phyloP scores from a whole-genome alignment of 805 yeast species.

The Vanderwaltozyma polyspora region DNA sequence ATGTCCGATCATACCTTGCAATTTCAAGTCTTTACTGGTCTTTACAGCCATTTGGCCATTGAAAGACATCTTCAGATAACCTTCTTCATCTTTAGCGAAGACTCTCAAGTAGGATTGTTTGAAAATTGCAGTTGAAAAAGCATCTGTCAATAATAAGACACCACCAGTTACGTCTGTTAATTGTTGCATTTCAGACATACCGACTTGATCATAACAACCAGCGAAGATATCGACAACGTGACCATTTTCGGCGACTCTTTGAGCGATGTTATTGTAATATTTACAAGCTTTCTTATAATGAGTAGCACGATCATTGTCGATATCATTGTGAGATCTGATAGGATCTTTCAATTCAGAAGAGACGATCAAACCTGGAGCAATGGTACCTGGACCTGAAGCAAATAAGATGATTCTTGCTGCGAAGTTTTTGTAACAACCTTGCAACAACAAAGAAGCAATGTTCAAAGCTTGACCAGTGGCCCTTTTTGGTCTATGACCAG shows the following conservation, averaged over 20 bases:
- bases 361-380: conserved; percentile 90
- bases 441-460: conserved; percentile 72
- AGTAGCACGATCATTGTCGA: conserved; percentile 81
- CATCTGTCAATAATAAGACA: conserved; percentile 74
- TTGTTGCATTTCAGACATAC: conserved; percentile 86
- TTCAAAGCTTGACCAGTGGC: conserved; percentile 88
- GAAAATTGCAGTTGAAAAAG: conserved; percentile 89
- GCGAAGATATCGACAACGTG: conserved; percentile 86
- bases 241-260: conserved; percentile 57
- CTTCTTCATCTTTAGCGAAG: conserved; percentile 79
- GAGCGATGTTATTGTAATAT: conserved; percentile 65
- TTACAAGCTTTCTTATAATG: conserved; percentile 79
- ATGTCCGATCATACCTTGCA: conserved; percentile 90
- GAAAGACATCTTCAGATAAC: conserved; percentile 79
- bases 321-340: conserved; percentile 92
- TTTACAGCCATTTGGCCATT: conserved; percentile 81
- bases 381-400: conserved; percentile 91
- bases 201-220: conserved; percentile 93
- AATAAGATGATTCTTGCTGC: conserved; percentile 87
- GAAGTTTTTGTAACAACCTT: conserved; percentile 69
- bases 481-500: conserved; percentile 76
- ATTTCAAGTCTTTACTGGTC: conserved; percentile 76
- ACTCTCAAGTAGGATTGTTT: conserved; percentile 83
- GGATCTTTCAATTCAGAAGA: conserved; percentile 89
- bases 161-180: conserved; percentile 85